phyloP scores from a whole-genome alignment of 1,139 yeast genomes.

The Sugiyamaella sp. region DNA sequence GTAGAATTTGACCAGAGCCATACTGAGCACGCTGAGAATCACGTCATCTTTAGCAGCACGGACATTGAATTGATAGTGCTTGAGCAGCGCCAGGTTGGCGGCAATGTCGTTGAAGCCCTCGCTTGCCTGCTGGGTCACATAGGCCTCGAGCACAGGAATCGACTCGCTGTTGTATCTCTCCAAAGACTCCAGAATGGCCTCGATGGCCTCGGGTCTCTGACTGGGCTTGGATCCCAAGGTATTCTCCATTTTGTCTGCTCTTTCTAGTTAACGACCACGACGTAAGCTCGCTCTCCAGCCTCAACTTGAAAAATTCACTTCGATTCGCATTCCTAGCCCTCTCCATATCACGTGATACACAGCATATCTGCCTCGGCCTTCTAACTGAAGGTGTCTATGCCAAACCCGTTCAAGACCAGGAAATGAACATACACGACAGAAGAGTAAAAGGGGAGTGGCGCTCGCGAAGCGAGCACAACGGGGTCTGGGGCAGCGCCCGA shows the following conservation, averaged over 20 bases:
- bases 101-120: constrained; percentile 47
- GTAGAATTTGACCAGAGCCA: constrained; percentile 48
- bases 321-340: too few relatives aligned
- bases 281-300: too few relatives aligned
- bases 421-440: too few relatives aligned
- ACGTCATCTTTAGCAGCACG: constrained; percentile 46
- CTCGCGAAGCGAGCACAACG: too few relatives aligned
- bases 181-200: constrained; percentile 44
- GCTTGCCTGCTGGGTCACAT: constrained; percentile 46
- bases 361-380: too few relatives aligned
- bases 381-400: too few relatives aligned
- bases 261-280: too few relatives aligned
- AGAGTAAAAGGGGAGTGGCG: too few relatives aligned
- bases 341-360: too few relatives aligned
- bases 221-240: constrained; percentile 40
- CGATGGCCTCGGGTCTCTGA: constrained; percentile 46
- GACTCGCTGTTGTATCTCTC: constrained; percentile 52
- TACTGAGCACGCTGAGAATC: constrained; percentile 46
- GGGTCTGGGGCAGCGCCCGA: too few relatives aligned
- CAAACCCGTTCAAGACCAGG: too few relatives aligned
- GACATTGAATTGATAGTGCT: constrained; percentile 47
- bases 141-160: constrained; percentile 48
- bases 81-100: constrained; percentile 52
- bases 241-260: constrained; percentile 34
- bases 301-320: too few relatives aligned